Evolutionary conservation across 495 filamentous ascomycete genomes (phyloP).

Genomic region (Penicillium ucsense): DNA sequence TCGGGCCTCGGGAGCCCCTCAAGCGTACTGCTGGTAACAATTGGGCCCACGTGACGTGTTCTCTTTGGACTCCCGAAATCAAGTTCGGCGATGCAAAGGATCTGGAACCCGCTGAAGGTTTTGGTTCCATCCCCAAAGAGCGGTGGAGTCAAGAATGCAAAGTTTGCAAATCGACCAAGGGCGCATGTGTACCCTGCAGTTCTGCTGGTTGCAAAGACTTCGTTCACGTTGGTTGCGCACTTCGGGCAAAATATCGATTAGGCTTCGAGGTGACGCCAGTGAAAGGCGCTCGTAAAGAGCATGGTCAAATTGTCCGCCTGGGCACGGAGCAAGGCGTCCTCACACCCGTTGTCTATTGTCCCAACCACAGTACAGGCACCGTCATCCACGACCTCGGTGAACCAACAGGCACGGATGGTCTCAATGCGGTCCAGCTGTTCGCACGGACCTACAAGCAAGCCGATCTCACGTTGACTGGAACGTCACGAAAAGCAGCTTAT

Average conservation of each 20-base stretch:
- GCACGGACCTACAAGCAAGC: constrained; percentile 88
- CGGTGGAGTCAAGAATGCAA: constrained; percentile 71
- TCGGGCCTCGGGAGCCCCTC: constrained; percentile 78
- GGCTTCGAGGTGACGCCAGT: constrained; percentile 88
- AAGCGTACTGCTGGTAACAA: constrained; percentile 92
- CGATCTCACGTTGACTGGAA: constrained; percentile 79
- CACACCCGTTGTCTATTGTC: constrained; percentile 79
- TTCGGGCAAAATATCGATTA: constrained; percentile 68
- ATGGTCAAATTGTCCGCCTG: constrained; percentile 61
- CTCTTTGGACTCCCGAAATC: constrained; percentile 82
- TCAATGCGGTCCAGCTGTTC: constrained; percentile 77
- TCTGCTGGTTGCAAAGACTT: constrained; percentile 56
- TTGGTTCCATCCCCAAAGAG: constrained; percentile 61
- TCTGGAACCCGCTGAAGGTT: constrained; percentile 77
- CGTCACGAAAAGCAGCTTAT: constrained; percentile 75
- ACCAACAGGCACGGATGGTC: constrained; percentile 41
- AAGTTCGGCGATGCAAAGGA: constrained; percentile 78
- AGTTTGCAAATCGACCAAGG: constrained; percentile 57
- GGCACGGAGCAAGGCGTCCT: constrained; percentile 68
- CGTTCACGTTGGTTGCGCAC: constrained; percentile 87
- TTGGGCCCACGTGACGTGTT: constrained; percentile 95
- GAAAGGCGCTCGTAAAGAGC: constrained; percentile 75
- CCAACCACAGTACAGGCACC: constrained; percentile 65
- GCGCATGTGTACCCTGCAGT: constrained; percentile 75
- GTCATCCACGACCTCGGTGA: constrained; percentile 72